Conservation (phyloP, 2,329 filamentous ascomycete genomes). For the Podosphaera xanthii region DNA sequence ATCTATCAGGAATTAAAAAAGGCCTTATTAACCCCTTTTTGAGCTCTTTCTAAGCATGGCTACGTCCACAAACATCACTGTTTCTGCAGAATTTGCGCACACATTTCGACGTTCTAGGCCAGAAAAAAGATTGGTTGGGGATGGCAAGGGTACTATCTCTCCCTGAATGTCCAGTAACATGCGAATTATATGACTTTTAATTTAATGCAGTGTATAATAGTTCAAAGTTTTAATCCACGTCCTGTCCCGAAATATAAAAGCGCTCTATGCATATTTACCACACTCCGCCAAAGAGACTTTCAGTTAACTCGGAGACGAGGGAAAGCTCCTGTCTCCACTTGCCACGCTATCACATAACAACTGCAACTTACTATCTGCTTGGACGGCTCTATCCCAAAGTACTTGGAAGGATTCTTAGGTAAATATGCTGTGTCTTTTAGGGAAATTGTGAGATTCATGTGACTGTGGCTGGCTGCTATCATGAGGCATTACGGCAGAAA, state of each 20-base stretch:
- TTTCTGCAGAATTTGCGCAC: background rate
- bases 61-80: background rate
- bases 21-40: background rate
- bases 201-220: background rate
- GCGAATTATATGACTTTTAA: background rate
- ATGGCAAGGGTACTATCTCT: background rate
- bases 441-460: no score
- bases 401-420: no score
- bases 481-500: no score
- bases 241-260: background rate
- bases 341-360: background rate
- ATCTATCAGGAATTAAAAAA: background rate
- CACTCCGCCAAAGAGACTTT: background rate
- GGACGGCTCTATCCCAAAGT: no score
- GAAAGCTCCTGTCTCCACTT: background rate
- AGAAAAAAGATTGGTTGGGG: background rate
- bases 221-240: background rate
- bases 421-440: no score
- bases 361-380: background rate
- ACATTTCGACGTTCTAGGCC: background rate
- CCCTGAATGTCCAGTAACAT: background rate
- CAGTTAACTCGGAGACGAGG: background rate
- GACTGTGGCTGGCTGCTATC: no score
- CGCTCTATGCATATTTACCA: background rate
- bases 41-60: background rate